These are phyloP conservation scores for Dothistroma pini DNA, from an alignment of 2,329 filamentous ascomycete species.

Conservation along the genomic window DNA sequence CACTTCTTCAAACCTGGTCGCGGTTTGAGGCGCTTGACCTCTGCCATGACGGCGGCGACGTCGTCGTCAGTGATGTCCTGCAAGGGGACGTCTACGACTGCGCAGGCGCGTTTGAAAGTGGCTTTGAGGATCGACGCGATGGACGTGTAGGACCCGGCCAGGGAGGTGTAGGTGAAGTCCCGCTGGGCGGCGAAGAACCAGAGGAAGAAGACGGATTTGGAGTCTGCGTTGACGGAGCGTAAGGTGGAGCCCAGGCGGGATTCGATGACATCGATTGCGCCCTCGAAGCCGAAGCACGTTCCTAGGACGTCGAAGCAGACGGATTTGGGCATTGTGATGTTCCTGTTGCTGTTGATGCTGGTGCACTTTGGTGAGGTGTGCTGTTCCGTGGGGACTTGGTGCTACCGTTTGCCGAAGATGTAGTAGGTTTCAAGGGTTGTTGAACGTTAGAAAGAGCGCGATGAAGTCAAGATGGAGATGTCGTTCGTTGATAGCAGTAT, in stretches of 20 bases:
- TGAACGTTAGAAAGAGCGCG: not conserved
- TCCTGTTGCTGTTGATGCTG: not conserved
- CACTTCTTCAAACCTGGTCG: conserved; percentile 28
- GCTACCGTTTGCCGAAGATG: not conserved
- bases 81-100: conserved; percentile 25
- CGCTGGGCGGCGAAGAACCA: conserved; percentile 34
- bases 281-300: conserved; percentile 32
- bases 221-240: conserved; percentile 13
- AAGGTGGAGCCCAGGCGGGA: conserved; percentile 23
- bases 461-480: not conserved
- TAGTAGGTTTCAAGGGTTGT: not conserved
- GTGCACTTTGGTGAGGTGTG: not conserved
- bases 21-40: conserved; percentile 21
- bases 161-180: conserved; percentile 32
- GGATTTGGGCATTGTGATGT: conserved; percentile 21
- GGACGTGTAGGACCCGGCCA: conserved; percentile 28
- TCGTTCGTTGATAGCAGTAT: not conserved
- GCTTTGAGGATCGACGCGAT: conserved; percentile 28
- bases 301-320: conserved; percentile 32
- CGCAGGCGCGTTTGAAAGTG: conserved; percentile 29
- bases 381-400: not conserved
- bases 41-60: conserved; percentile 28
- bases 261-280: conserved; percentile 24
- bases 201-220: conserved; percentile 30
- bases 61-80: conserved; percentile 25